These are phyloP conservation scores for Umbellularia californica DNA, from an alignment of 164 flowering plant genomes.

Conservation along the genomic window DNA sequence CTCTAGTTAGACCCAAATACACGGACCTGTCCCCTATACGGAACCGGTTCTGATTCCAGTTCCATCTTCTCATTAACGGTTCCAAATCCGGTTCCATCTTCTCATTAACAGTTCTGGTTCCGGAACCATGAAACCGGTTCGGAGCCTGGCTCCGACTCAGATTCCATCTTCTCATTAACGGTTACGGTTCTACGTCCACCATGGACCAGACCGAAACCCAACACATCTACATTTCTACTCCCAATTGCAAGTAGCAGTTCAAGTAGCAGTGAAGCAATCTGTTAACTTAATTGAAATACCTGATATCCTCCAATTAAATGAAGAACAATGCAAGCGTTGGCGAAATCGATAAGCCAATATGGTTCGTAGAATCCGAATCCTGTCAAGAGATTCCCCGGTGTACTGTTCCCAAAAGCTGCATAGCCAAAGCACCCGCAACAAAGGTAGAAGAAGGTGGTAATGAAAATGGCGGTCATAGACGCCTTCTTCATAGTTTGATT, in stretches of 20 bases:
- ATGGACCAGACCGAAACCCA: no score
- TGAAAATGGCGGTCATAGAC: constrained; percentile 37
- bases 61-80: no score
- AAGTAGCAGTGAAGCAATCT: not conserved
- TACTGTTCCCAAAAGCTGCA: constrained; percentile 59
- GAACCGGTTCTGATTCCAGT: no score
- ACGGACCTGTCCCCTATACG: no score
- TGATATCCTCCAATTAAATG: constrained; percentile 79
- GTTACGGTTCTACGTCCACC: no score
- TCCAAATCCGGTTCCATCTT: no score
- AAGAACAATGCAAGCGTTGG: constrained; percentile 60
- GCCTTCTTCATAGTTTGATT: constrained; percentile 67
- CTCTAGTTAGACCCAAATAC: no score
- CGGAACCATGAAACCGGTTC: no score
- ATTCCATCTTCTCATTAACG: no score
- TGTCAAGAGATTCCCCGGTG: constrained; percentile 71
- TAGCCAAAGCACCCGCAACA: constrained; percentile 77
- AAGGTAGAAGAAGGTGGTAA: constrained; percentile 68
- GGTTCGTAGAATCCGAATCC: constrained; percentile 69
- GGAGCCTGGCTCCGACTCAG: no score
- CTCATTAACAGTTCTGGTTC: no score
- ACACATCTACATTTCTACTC: no score
- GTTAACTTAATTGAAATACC: constrained; percentile 22
- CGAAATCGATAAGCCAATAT: constrained; percentile 61
- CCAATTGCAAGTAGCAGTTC: not conserved